Base-by-base conservation (phyloP, 352 stramenopile species). In the Halophytophthora batemanensis region DNA sequence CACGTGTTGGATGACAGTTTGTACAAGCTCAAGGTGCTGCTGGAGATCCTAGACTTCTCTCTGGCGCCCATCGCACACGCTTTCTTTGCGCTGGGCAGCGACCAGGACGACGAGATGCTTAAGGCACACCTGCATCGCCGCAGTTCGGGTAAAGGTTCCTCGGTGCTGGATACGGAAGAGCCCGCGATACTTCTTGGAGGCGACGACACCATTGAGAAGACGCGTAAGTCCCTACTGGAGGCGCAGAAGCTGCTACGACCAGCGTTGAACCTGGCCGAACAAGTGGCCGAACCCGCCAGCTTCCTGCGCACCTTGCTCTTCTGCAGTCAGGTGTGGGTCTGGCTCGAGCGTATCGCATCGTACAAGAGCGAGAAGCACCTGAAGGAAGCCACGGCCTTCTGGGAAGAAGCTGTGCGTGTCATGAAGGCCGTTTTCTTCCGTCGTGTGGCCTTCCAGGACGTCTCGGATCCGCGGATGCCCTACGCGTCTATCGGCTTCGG, bases 391-490 rank as follows among this genome's bases (percentile, higher is more conserved):
- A 77, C 74, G 1, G 76, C 82, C 0, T 90, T 89, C 45, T 93
- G 79, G 77, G 82, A 95, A 19, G 75, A 95, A 56, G 78, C 76
- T 7, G 74, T 91, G 35, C 74, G 75, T 40, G 49, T 91, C 17
- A 63, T 92, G 43, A 87, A 92, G 22, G 77, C 76, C 0, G 77
- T 93, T 0, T 95, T 87, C 48, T 74, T 95, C 13, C 77, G 82
- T 5, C 78, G 80, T 3, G 81, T 93, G 4, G 69, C 79, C 10
- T 90, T 93, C 37, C 71, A 90, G 28, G 67, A 77, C 40, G 44
- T 73, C 15, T 64, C 51, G 13, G 61, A 69, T 59, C 58, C 41
- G 6, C 59, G 47, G 19, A 50, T 56, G 15, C n/a, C 68, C 38
- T 57, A 70, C 28, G 62, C 63, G 2, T 65, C 63, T 3, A 36